Evolutionary conservation across 805 yeast genomes (phyloP).

Genomic region (Cyberlindnera euphorbiae): DNA sequence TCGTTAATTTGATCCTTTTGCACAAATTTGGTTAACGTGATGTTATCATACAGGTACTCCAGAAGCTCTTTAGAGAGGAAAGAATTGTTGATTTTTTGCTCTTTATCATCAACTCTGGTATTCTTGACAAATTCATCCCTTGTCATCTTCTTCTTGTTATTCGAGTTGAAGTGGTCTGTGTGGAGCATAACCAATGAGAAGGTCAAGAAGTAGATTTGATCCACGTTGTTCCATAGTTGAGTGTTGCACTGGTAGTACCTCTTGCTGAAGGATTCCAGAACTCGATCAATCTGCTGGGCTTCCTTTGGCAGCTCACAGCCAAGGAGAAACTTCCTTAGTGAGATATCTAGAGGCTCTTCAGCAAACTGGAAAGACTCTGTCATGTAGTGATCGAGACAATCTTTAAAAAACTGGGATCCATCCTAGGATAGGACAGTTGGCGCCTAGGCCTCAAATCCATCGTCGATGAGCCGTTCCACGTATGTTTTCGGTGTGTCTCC

Average conservation of each 20-base stretch:
- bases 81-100: conserved; percentile 21
- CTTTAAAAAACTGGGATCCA: conserved; percentile 24
- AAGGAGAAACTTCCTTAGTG: conserved; percentile 56
- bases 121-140: conserved; percentile 56
- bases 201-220: conserved; percentile 56
- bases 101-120: conserved; percentile 29
- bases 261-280: conserved; percentile 51
- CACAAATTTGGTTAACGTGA: conserved; percentile 53
- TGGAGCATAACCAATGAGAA: conserved; percentile 68
- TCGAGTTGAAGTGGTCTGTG: conserved; percentile 67
- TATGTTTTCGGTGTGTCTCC: conserved; percentile 28
- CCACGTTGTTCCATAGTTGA: conserved; percentile 32
- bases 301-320: conserved; percentile 61
- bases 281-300: conserved; percentile 71
- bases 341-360: conserved; percentile 58
- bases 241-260: conserved; percentile 36
- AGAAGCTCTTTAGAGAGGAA: conserved; percentile 36
- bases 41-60: conserved; percentile 63
- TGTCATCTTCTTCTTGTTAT: conserved; percentile 63
- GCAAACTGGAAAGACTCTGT: conserved; percentile 40
- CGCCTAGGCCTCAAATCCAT: conserved; percentile 29
- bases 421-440: conserved; percentile 28
- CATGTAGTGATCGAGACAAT: conserved; percentile 28
- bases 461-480: conserved; percentile 22
- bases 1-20: conserved; percentile 33